Evolutionary conservation across 2,329 filamentous ascomycete genomes (phyloP), one percentile per base, ranked within the genome.

Genomic region (Colletotrichum scovillei): DNA sequence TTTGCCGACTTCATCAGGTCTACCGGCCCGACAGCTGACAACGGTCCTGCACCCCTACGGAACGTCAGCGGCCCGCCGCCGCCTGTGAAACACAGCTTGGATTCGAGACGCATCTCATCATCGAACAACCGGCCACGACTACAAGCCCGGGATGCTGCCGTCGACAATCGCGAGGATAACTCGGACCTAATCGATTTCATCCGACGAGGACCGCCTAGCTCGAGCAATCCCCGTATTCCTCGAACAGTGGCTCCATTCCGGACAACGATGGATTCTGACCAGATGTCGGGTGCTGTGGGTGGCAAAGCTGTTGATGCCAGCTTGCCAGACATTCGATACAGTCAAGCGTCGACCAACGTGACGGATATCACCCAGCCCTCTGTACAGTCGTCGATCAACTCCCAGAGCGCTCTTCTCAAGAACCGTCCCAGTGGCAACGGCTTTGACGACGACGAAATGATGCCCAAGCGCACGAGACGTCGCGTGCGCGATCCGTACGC

Each of bases 101-200:
- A 85, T 56, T 80, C 81, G 49, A 82, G 83, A 62, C 84, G 83
- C 28, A 78, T 79, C 22, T 75, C 79, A 46, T 82, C 83, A 11
- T 81, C 83, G 6, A 79, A 81, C 22, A 87, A 81, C 74, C 85
- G 88, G 70, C 85, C 84, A 59, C 90, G 89, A 72, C 87, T 93
- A 60, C 89, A 93, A 81, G 92, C 96, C 71, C 93, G 95, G 62
- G 92, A 95, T 74, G 90, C 94, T 49, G 87, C 88, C 55, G 88
- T 91, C 19, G 88, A 91, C 63, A 85, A 85, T 70, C 88, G 87
- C 64, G 90, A 91, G 63, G 92, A 92, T 76, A 97, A 92, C 69
- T 93, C 94, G 14, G 97, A 98, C 74, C 85, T 99, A 71, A 98
- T 98, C 76, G 95, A 98, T 80, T 98, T 99, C 81, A 97, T 99